Evolutionary conservation across 108 stramenopile genomes (phyloP), one percentile per base, ranked within the genome.

Genomic region (Nitzschia palea): DNA sequence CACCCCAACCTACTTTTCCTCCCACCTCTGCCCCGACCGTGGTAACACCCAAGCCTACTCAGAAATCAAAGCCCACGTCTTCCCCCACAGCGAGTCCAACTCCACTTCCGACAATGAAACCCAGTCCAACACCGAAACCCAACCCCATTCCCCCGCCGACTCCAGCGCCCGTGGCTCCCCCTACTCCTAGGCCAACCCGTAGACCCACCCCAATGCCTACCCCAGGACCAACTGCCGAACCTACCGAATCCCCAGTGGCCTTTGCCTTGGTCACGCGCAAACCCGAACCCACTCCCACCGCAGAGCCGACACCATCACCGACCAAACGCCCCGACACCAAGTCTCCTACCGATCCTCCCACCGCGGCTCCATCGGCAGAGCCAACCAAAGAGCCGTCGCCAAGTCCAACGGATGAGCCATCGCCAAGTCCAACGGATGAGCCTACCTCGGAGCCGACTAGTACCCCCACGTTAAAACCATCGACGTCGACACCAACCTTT

Each of bases 181-280:
- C 51, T 23, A 52, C 51, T 52, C 51, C 23, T 17, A 8, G 51
- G 18, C 51, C 51, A 52, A 52, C 51, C 51, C 9, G n/a, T 25
- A 9, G 23, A 23, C 51, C 51, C 23, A 52, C 51, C 9, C 9
- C 14, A 17, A 9, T n/a, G n/a, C n/a, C n/a, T n/a, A n/a, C n/a
- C n/a, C n/a, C n/a, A n/a, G n/a, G n/a, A n/a, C n/a, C n/a, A n/a
- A n/a, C n/a, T n/a, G n/a, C n/a, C n/a, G n/a, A n/a, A n/a, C n/a
- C n/a, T n/a, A n/a, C n/a, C n/a, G n/a, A n/a, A n/a, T n/a, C n/a
- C n/a, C n/a, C n/a, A n/a, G n/a, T n/a, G n/a, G n/a, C n/a, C n/a
- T n/a, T n/a, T 40, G 6, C 37, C 10, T 40, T 40, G 37, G 37
- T 10, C 12, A 6, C 37, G 37, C 12, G 6, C 10, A 6, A 10